Evolutionary conservation across 179 eudicot species (phyloP).

Genomic region (Beta corolliflora): DNA sequence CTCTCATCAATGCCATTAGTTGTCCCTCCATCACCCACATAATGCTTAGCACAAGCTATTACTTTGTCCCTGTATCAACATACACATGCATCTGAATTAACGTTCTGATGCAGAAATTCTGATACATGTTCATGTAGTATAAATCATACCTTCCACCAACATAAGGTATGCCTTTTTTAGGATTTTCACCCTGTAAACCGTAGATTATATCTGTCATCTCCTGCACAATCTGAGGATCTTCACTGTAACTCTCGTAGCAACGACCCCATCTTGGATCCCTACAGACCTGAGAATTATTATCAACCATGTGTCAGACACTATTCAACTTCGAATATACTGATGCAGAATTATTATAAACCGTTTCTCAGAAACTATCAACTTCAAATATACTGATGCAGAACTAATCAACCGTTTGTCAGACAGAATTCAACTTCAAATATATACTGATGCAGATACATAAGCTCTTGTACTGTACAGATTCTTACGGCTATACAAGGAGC

Average conservation of each 20-base stretch:
- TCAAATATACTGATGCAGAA: no score
- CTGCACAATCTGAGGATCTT: no score
- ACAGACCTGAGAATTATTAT: background rate
- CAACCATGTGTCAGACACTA: background rate
- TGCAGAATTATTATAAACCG: no score
- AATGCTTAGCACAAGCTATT: conserved; percentile 87
- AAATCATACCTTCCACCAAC: background rate
- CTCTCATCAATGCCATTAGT: conserved; percentile 56
- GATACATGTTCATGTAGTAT: background rate
- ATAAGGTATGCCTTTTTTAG: no score
- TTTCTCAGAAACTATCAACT: no score
- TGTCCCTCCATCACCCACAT: conserved; percentile 85
- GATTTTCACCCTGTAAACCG: no score
- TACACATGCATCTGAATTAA: background rate
- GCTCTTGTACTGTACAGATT: background rate
- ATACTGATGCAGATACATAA: background rate
- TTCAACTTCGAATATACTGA: no score
- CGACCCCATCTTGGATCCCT: no score
- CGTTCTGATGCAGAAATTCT: background rate
- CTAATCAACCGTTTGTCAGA: no score
- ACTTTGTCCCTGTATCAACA: conserved; percentile 49
- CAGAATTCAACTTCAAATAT: no score
- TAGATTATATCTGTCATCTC: no score
- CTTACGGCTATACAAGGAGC: conserved; percentile 21
- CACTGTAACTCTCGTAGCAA: no score